Conservation (phyloP, 768 basidiomycete species). For the Suillus tomentosus region DNA sequence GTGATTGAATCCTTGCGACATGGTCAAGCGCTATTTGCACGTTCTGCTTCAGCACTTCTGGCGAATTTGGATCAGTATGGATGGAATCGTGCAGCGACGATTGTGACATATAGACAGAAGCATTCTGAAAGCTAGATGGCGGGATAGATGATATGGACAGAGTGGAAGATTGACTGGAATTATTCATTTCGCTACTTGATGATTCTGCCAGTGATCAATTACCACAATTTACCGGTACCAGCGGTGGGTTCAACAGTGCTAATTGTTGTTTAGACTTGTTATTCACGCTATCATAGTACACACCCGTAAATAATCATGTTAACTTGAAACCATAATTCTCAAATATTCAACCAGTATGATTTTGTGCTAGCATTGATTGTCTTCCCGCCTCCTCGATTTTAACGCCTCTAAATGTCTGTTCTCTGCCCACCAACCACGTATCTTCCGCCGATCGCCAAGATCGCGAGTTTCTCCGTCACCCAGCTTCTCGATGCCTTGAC, state of each 20-base stretch:
- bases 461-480: slow-evolving; percentile 36
- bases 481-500: slow-evolving; percentile 46
- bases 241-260: neutral
- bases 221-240: too few relatives aligned
- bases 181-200: slow-evolving; percentile 16
- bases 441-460: slow-evolving; percentile 55
- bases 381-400: neutral
- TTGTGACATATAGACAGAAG: slow-evolving; percentile 30
- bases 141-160: slow-evolving; percentile 23
- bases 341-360: neutral
- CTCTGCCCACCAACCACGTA: slow-evolving; percentile 46
- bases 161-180: slow-evolving; percentile 15
- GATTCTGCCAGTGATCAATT: neutral
- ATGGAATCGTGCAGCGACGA: slow-evolving; percentile 21
- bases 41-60: slow-evolving; percentile 62
- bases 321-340: neutral
- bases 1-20: slow-evolving; percentile 47
- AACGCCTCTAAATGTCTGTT: slow-evolving; percentile 4
- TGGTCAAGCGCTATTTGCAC: slow-evolving; percentile 49
- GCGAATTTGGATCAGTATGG: slow-evolving; percentile 55
- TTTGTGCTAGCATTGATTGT: slow-evolving; percentile 1
- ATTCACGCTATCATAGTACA: neutral
- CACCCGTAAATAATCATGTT: slow-evolving; percentile 1
- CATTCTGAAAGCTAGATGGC: slow-evolving; percentile 16
- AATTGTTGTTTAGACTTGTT: slow-evolving; percentile 5